phyloP scores from a whole-genome alignment of 345 rosid genomes.

The Lagerstroemia speciosa region DNA sequence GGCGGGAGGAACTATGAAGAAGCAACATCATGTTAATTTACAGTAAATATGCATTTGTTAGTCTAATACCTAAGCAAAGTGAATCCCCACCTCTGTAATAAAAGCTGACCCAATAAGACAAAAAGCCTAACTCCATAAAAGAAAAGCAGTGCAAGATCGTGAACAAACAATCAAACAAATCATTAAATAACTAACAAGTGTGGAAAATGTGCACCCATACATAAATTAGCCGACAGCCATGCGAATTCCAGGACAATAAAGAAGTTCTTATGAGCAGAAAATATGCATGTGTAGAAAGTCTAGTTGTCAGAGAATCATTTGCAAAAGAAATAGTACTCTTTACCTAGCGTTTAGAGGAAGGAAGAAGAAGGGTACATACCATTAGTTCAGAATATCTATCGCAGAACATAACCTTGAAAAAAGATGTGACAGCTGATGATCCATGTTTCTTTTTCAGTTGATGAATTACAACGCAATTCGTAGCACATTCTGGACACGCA shows the following conservation, averaged over 20 bases:
- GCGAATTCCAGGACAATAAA: background rate
- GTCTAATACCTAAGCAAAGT: no score
- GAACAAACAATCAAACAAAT: background rate
- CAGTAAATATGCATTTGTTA: background rate
- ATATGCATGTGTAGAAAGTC: background rate
- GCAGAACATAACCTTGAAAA: constrained; percentile 35
- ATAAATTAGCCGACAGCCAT: background rate
- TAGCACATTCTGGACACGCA: constrained; percentile 22
- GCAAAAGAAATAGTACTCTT: background rate
- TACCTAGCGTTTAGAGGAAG: background rate
- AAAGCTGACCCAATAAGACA: background rate
- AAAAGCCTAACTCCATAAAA: background rate
- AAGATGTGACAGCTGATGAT: constrained; percentile 16
- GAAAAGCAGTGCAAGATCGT: background rate
- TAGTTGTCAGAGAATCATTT: background rate
- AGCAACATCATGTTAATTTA: background rate
- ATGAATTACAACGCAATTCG: constrained; percentile 20
- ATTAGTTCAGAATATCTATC: constrained; percentile 13
- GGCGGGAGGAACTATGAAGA: constrained; percentile 37
- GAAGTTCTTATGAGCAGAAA: background rate
- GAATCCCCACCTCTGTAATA: no score
- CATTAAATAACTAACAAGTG: background rate
- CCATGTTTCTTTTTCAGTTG: constrained; percentile 5
- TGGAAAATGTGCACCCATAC: background rate
- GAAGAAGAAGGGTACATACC: constrained; percentile 17